Evolutionary conservation across 1,284 basidiomycete genomes (phyloP), one percentile per base, ranked within the genome.

Genomic region (Apiotrichum gracile): DNA sequence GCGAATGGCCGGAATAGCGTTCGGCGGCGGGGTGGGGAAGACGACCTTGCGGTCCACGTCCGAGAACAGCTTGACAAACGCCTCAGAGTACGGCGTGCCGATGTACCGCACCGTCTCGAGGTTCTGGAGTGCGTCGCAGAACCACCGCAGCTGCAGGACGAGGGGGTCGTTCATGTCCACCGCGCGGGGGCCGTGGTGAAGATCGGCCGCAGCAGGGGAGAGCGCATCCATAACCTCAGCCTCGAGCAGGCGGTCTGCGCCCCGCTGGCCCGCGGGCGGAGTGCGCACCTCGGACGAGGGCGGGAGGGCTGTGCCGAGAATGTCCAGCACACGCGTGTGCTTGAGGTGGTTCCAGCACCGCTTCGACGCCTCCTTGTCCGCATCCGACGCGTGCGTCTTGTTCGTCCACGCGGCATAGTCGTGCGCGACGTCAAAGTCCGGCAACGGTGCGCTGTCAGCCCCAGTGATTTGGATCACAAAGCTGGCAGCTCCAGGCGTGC

Each of bases 291-390:
- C 27, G 13, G 22, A 9, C 22, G 31, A 14, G 21, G 26, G 41
- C 29, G 19, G 6, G n/a, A n/a, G n/a, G 19, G 43, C 43, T 2
- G 31, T 34, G 4, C 43, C 43, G 14, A 34, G 29, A 24, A 45
- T 45, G 31, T 45, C 43, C 29, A 45, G 43, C 27, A 45, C 43
- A 14, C 43, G 43, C 19, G 43, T 45, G 43, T 45, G 17, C 43
- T 45, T 45, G 43, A 45, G 43, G 19, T 21, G 19, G 1, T n/a
- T 19, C 43, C 43, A 45, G 29, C 29, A 33, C 10, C 29, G 29
- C 29, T 27, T 31, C 29, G n/a, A 22, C 16, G 43, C n/a, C 43
- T 45, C 43, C 29, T 34, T 31, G 43, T 45, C 43, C 4, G 25
- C 43, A 3, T 45, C 43, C 12, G 16, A n/a, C 3, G 43, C 31